Evolutionary conservation across 2,329 filamentous ascomycete genomes (phyloP), one percentile per base, ranked within the genome.

Genomic region (Esteya vermicola): DNA sequence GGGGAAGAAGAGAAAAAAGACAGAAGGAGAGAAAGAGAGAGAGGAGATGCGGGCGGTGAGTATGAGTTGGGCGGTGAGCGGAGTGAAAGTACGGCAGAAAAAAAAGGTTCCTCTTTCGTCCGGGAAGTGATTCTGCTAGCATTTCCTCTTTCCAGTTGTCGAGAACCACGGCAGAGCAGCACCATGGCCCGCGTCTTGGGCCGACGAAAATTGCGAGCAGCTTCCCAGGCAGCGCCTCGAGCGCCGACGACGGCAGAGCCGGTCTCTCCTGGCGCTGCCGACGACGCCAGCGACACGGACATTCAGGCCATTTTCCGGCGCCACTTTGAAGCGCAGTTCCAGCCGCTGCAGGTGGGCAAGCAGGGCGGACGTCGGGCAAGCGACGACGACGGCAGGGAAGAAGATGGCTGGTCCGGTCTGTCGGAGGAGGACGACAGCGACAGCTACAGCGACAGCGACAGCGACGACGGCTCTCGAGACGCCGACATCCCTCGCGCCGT

Each of bases 281-380:
- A 18, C 30, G 20, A 3, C 25, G 22, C n/a, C 21, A 9, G 10
- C 21, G 40, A 42, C 55, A 56, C 62, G 31, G 64, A 72, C 43
- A 68, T 81, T 12, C 76, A 84, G 50, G 84, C 80, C 41, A 71
- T 88, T 43, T 84, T 98, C 52, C 77, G 78, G 43, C 75, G 75
- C 50, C 81, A 89, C 55, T 96, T 96, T 54, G 91, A 95, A 60
- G 75, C 84, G 22, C 78, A 82, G 54, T 96, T 95, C 63, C 74
- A 77, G 54, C 85, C 89, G 9, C 58, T 94, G 30, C 66, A 66
- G 41, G 47, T 20, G 44, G 46, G 14, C 6, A 38, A 28, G 14
- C 12, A 18, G 16, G 26, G 22, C 10, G 38, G 40, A 27, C 21
- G 51, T 1, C 6, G 52, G n/a, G 61, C 64, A 6, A n/a, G 20